Base-by-base conservation (phyloP, 768 basidiomycete genomes). In the Lactifluus volemus region DNA sequence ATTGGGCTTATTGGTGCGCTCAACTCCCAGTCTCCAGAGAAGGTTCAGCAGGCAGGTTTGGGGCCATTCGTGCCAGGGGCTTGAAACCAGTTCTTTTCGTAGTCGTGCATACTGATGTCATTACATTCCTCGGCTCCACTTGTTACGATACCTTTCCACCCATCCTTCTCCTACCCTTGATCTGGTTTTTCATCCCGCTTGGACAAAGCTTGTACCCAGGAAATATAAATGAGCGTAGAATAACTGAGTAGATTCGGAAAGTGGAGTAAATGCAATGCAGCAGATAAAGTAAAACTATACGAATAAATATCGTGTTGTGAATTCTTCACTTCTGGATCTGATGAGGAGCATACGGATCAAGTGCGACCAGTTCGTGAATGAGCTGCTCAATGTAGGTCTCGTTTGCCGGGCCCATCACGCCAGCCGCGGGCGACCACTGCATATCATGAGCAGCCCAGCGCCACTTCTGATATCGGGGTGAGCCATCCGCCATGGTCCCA, bases 1-100 rank as follows among this genome's bases (percentile, higher is more conserved):
- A 83, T 93, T 63, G 77, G 82, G 48, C 78, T 98, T 39, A 75
- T 98, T 61, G 76, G 76, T 29, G 80, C 82, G 58, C 77, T 99
- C 70, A 88, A 88, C 70, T 75, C 75, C 39, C 83, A 91, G 73
- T 81, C 86, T 55, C 87, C 93, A 32, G 83, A 76, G 36, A 90
- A 88, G 74, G 80, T 98, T 36, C 86, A 86, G 68, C 89, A 86
- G 5, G 84, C 89, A 7, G 93, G 93, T 30, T 75, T 94, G 67
- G 70, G 73, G 12, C 72, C 74, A 42, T 81, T 80, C 72, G 76
- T 88, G 36, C 74, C 77, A 30, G 75, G 76, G 61, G 74, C 72
- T 61, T 82, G 67, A 67, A 57, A 11, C 64, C 41, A 32, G 44
- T 41, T n/a, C 30, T 50, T 30, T 6, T 34, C 45, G 1, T 49